These are phyloP conservation scores for Oryza punctata DNA, from an alignment of 176 grass and related monocot genomes.

Conservation along the genomic window DNA sequence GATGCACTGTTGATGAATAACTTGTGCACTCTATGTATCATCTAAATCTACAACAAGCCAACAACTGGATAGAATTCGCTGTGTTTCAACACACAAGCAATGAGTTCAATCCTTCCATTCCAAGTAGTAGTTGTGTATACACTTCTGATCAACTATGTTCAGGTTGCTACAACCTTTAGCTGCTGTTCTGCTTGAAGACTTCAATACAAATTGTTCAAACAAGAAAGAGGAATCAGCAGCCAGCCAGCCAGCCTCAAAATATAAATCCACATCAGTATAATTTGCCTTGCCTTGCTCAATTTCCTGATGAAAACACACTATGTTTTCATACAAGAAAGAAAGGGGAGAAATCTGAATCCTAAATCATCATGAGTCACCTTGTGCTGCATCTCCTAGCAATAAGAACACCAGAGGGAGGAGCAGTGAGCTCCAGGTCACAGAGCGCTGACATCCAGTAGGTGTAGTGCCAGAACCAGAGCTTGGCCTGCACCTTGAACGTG, in stretches of 20 bases:
- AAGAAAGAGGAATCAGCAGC: not conserved
- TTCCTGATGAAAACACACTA: constrained; percentile 10
- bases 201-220: not conserved
- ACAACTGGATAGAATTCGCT: not conserved
- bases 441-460: constrained; percentile 60
- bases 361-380: constrained; percentile 18
- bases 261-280: not conserved
- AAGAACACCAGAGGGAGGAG: constrained; percentile 80
- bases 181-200: not conserved
- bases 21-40: not conserved
- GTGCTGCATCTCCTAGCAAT: constrained; percentile 71
- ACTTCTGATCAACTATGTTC: constrained; percentile 21
- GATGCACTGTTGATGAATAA: not conserved
- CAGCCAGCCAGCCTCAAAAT: not conserved
- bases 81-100: not conserved
- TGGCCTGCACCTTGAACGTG: constrained; percentile 74
- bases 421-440: constrained; percentile 76
- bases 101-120: not conserved
- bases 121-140: not conserved
- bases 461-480: constrained; percentile 61
- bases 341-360: not conserved
- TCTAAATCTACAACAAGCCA: not conserved
- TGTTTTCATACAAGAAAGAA: constrained; percentile 12
- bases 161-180: constrained; percentile 21
- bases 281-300: not conserved